These are phyloP conservation scores for Sphagnum fallax DNA, from an alignment of 228 moss, liverwort and hornwort species.

Conservation along the genomic window DNA sequence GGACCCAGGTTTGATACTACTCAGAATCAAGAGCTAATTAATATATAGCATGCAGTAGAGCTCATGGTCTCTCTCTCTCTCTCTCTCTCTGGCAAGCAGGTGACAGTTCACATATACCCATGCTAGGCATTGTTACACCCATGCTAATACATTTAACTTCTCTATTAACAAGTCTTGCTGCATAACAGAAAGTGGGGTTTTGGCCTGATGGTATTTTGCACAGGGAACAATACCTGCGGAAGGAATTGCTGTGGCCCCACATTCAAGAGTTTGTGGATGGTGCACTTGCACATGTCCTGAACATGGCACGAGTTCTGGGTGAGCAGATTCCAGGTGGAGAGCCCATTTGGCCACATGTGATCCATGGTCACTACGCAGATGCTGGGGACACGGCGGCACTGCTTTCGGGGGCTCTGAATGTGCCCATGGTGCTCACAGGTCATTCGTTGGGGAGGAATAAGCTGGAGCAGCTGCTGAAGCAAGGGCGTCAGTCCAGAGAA, in stretches of 20 bases:
- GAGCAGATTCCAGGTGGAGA: slow-evolving; percentile 57
- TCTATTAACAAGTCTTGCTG: too few relatives aligned
- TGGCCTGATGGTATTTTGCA: background rate
- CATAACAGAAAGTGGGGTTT: too few relatives aligned
- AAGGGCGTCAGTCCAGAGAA: slow-evolving; percentile 57
- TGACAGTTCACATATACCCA: too few relatives aligned
- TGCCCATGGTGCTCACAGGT: slow-evolving; percentile 77
- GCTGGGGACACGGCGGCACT: slow-evolving; percentile 68
- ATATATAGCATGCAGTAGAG: too few relatives aligned
- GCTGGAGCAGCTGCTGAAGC: slow-evolving; percentile 75
- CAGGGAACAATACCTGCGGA: slow-evolving; percentile 66
- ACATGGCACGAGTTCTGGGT: slow-evolving; percentile 72
- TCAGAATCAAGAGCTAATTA: background rate
- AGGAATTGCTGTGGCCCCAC: slow-evolving; percentile 72
- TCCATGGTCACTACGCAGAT: slow-evolving; percentile 80
- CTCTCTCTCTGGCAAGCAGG: too few relatives aligned
- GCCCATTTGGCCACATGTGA: slow-evolving; percentile 56
- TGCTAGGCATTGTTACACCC: too few relatives aligned
- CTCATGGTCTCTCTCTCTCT: too few relatives aligned
- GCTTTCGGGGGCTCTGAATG: slow-evolving; percentile 66
- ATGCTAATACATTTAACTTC: too few relatives aligned
- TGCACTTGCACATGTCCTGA: slow-evolving; percentile 52
- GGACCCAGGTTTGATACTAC: slow-evolving; percentile 41
- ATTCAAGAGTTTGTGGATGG: slow-evolving; percentile 75
- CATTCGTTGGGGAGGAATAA: slow-evolving; percentile 78